Evolutionary conservation across 177 flowering plant species (phyloP), one percentile per base, ranked within the genome.

Genomic region (Vitis hybrid): DNA sequence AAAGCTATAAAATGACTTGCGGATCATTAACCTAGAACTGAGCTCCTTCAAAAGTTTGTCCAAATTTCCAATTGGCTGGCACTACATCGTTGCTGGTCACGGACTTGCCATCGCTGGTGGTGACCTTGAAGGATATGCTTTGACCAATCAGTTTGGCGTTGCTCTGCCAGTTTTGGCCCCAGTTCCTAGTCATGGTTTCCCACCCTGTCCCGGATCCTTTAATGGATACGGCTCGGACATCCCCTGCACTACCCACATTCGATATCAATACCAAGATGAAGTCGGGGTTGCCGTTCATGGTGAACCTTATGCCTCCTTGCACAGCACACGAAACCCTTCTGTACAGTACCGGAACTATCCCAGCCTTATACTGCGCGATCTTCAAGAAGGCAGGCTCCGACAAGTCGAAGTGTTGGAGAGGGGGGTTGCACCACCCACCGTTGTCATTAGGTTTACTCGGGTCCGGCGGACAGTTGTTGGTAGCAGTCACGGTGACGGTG

Each of bases 91-190:
- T 66, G 78, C 72, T 70, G 30, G 80, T 78, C 62, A 86, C 2
- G 3, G 84, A 82, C 24, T 76, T 58, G 30, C 88, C 93, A 21
- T 89, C 89, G 62, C 91, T 83, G 30, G 86, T 77, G 56, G 81
- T 84, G 67, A 89, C 85, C 62, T 74, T 81, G 79, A 89, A 89
- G 62, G 93, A 89, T 70, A 89, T 85, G 70, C 74, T 57, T 54
- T 89, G 93, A 21, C 89, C 91, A 58, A 84, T 74, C 49, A 88
- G 80, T 70, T 80, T 74, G 1, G 89, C 74, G 71, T 87, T 84
- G 77, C 85, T 84, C 79, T 88, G 89, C 92, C 92, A 87, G 54
- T 89, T 89, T 20, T 89, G 93, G 13, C 93, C 93, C 93, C 93
- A 89, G 71, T 89, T 89, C 65, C 91, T 78, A 4, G 88, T 72